Conservation (phyloP, 2,329 filamentous ascomycete species). For the Fusarium cyanostomum region DNA sequence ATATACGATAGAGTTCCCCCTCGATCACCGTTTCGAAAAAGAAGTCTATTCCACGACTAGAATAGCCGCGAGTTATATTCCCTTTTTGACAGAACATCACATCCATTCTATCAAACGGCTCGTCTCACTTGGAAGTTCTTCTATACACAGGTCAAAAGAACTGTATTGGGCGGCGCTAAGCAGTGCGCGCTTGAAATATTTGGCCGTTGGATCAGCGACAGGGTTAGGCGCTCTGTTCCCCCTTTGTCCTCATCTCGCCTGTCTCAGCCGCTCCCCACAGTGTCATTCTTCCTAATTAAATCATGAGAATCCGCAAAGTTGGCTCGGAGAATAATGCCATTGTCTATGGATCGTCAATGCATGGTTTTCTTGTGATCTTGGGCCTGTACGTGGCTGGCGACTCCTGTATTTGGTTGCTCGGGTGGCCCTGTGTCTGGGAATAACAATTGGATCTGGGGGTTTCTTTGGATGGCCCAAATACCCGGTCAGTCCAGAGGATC, state of each 20-base stretch:
- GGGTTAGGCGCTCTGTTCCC: neutral
- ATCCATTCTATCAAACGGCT: too few species aligned
- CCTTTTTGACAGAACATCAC: too few species aligned
- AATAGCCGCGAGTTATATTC: too few species aligned
- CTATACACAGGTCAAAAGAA: too few species aligned
- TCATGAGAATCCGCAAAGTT: neutral
- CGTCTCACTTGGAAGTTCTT: too few species aligned
- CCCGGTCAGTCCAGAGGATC: constrained; percentile 10
- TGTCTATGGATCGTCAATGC: neutral
- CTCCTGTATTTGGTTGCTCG: constrained; percentile 21
- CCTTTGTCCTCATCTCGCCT: constrained; percentile 15
- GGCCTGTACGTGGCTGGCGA: too few species aligned
- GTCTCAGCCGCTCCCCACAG: constrained; percentile 18
- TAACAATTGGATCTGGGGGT: constrained; percentile 3
- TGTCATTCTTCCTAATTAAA: neutral
- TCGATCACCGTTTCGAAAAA: too few species aligned
- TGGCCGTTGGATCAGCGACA: constrained; percentile 8
- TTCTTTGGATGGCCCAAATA: constrained; percentile 7
- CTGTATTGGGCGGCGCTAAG: too few species aligned
- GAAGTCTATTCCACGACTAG: too few species aligned
- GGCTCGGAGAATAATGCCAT: neutral
- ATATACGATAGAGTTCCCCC: too few species aligned
- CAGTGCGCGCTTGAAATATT: too few species aligned
- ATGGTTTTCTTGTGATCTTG: too few species aligned
- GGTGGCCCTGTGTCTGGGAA: constrained; percentile 11